Evolutionary conservation across 768 basidiomycete genomes (phyloP).

Genomic region (Trametes cubensis): DNA sequence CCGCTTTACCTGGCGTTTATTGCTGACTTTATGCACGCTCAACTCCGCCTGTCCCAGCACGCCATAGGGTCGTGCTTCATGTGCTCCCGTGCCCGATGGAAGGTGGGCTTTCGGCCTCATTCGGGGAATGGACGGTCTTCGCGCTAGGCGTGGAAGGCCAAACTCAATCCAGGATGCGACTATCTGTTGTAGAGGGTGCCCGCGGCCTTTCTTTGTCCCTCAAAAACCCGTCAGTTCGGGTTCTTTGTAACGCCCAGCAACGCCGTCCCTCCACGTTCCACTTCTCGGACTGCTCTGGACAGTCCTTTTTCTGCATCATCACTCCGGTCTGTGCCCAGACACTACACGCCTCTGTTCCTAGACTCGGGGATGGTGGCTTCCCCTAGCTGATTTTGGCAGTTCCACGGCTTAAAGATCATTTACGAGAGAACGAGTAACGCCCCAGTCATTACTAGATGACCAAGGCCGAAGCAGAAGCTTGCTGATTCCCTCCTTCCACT

Average conservation of each 20-base stretch:
- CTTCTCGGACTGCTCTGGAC: conserved; percentile 1
- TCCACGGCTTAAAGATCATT: conserved; percentile 12
- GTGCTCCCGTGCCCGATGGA: not conserved
- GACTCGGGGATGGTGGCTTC: not conserved
- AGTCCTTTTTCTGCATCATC: not conserved
- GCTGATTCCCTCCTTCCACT: conserved; percentile 11
- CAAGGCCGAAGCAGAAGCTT: not conserved
- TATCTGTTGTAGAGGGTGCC: not conserved
- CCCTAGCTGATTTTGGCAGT: conserved; percentile 6
- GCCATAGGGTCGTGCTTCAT: not conserved
- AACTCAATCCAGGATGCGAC: conserved; percentile 1
- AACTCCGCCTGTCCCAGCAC: not conserved
- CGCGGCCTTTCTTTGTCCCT: conserved; percentile 2
- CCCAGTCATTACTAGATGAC: not conserved
- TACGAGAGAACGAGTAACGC: conserved; percentile 9
- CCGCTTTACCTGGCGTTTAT: not conserved
- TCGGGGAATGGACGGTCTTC: not conserved
- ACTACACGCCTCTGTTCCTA: not conserved
- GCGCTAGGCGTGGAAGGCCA: not conserved
- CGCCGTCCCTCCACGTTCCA: conserved; percentile 7
- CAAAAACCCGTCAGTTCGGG: conserved; percentile 3
- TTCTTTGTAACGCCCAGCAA: not conserved
- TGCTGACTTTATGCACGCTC: not conserved
- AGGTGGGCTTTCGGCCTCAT: not conserved
- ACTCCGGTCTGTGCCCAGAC: not conserved